Evolutionary conservation across 495 filamentous ascomycete genomes (phyloP).

Genomic region (Patellaria atrata): DNA sequence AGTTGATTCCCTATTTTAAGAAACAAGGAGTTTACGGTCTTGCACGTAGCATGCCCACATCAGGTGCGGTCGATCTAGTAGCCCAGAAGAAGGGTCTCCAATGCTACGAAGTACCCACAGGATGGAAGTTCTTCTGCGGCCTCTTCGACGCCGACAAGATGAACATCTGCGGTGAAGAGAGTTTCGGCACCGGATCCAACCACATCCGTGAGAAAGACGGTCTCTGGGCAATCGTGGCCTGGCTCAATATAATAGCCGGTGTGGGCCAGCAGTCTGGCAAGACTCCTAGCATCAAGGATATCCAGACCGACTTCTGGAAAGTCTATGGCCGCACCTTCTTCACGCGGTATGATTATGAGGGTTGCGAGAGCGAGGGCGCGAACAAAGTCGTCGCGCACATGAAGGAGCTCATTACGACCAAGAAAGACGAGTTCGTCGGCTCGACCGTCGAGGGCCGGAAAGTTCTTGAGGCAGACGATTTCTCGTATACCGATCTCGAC

Average conservation of each 20-base stretch:
- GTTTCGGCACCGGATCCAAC: slow-evolving; percentile 96
- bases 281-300: slow-evolving; percentile 76
- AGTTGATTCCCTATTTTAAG: slow-evolving; percentile 94
- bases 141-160: slow-evolving; percentile 95
- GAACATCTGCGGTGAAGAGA: slow-evolving; percentile 97
- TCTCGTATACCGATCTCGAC: slow-evolving; percentile 92
- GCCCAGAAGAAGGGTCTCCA: slow-evolving; percentile 84
- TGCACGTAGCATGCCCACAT: slow-evolving; percentile 93
- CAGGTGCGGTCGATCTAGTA: slow-evolving; percentile 85
- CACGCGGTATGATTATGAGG: slow-evolving; percentile 96
- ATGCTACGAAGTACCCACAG: slow-evolving; percentile 93
- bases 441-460: slow-evolving; percentile 69
- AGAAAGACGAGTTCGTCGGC: slow-evolving; percentile 66
- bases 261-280: slow-evolving; percentile 63
- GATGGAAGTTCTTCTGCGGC: slow-evolving; percentile 99
- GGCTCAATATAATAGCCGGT: slow-evolving; percentile 96
- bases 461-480: slow-evolving; percentile 81
- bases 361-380: slow-evolving; percentile 78
- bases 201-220: slow-evolving; percentile 99
- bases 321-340: slow-evolving; percentile 97
- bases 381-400: slow-evolving; percentile 73
- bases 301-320: slow-evolving; percentile 95
- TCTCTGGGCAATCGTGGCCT: slow-evolving; percentile 91
- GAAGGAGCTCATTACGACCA: slow-evolving; percentile 46
- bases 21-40: slow-evolving; percentile 91